Conservation (phyloP, 2,329 filamentous ascomycete genomes). For the Acarospora socialis region DNA sequence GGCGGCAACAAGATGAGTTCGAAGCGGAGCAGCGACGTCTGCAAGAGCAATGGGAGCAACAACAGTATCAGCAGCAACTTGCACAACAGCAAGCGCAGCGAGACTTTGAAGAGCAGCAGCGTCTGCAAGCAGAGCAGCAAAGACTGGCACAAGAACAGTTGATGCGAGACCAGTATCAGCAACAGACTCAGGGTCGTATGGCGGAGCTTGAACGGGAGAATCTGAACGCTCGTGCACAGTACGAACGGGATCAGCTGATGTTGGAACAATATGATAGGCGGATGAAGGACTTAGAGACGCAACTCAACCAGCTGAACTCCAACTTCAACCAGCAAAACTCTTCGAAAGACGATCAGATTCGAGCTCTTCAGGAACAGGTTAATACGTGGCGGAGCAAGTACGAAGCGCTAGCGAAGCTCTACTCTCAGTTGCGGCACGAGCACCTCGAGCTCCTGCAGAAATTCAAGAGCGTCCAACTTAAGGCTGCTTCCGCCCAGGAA, state of each 20-base stretch:
- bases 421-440: constrained; percentile 88
- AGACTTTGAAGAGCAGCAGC: constrained; percentile 95
- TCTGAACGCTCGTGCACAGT: constrained; percentile 82
- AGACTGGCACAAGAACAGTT: constrained; percentile 81
- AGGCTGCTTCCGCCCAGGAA: constrained; percentile 92
- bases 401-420: constrained; percentile 88
- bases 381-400: constrained; percentile 98
- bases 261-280: constrained; percentile 91
- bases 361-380: constrained; percentile 85
- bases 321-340: constrained; percentile 73
- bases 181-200: constrained; percentile 89
- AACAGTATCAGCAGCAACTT: constrained; percentile 67
- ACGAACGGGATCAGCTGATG: constrained; percentile 94
- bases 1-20: constrained; percentile 83
- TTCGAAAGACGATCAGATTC: constrained; percentile 90
- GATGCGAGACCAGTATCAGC: constrained; percentile 72
- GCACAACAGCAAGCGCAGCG: constrained; percentile 72
- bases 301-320: constrained; percentile 65
- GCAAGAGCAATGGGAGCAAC: constrained; percentile 72
- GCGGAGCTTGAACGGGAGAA: constrained; percentile 94
- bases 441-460: constrained; percentile 90
- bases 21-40: constrained; percentile 84
- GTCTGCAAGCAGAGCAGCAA: constrained; percentile 75
- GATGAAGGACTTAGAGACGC: constrained; percentile 82
- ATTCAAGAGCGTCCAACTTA: constrained; percentile 90